phyloP scores from a whole-genome alignment of 805 yeast species.

The Saccharomycopsis amapae region DNA sequence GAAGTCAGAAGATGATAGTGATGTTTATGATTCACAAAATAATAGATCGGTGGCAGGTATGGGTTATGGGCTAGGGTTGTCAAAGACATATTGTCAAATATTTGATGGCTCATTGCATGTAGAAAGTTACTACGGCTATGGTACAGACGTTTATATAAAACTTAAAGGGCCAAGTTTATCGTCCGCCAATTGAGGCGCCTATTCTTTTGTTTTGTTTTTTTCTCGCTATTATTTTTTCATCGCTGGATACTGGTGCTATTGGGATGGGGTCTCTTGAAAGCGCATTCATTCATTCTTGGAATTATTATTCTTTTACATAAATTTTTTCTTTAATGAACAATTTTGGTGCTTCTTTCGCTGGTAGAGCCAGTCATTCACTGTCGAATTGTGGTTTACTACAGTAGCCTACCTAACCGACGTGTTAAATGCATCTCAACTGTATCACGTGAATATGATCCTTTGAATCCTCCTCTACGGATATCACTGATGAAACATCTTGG shows the following conservation, averaged over 20 bases:
- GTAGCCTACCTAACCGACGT: too few species aligned
- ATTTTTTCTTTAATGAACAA: too few species aligned
- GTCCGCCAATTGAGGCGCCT: not conserved
- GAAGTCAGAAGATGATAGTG: constrained; percentile 55
- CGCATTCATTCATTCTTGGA: not conserved
- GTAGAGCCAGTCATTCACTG: too few species aligned
- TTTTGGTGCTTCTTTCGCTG: too few species aligned
- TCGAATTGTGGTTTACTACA: too few species aligned
- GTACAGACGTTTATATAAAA: constrained; percentile 67
- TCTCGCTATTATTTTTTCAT: not conserved
- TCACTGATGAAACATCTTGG: too few species aligned
- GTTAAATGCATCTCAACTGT: too few species aligned
- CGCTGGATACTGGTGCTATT: not conserved
- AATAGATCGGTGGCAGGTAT: constrained; percentile 69
- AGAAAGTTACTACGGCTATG: constrained; percentile 69
- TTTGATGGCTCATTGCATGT: constrained; percentile 65
- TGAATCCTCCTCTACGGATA: too few species aligned
- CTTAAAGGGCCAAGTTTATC: constrained; percentile 28
- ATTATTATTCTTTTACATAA: not conserved
- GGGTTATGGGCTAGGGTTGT: constrained; percentile 92
- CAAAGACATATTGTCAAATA: constrained; percentile 64
- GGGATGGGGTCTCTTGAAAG: too few species aligned
- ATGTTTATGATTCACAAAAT: constrained; percentile 21
- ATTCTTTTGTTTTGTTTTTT: not conserved
- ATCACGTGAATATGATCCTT: too few species aligned